Percentiles rank a stretch among this genome's conserved stretches.
phyloP scores from a whole-genome alignment of 1,284 basidiomycete genomes.

The Coniferiporia sulphurascens region DNA sequence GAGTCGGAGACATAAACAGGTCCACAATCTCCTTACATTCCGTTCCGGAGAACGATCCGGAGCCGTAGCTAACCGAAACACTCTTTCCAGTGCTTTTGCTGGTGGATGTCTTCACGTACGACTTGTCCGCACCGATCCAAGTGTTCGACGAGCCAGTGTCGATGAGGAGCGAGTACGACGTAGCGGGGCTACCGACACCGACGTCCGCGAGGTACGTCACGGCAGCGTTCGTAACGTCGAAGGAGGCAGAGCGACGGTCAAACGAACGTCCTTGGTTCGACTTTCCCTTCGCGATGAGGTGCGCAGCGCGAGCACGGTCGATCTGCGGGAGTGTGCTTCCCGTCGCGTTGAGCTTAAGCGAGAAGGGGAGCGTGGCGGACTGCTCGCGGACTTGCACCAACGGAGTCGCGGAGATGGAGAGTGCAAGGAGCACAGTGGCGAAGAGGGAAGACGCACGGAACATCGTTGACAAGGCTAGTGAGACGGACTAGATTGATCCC shows the following conservation, averaged over 20 bases:
- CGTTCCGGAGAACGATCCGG: slow-evolving; percentile 18
- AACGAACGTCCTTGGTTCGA: not conserved
- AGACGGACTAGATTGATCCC: not conserved
- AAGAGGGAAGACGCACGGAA: not conserved
- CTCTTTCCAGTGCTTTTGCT: slow-evolving; percentile 18
- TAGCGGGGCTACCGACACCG: slow-evolving; percentile 19
- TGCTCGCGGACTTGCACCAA: slow-evolving; percentile 5
- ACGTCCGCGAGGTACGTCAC: slow-evolving; percentile 17
- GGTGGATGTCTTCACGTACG: slow-evolving; percentile 18
- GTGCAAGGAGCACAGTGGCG: not conserved
- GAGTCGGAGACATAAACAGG: slow-evolving; percentile 2
- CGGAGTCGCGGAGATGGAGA: slow-evolving; percentile 1
- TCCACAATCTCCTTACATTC: slow-evolving; percentile 12
- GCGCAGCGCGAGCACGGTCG: slow-evolving; percentile 16
- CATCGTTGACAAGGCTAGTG: not conserved
- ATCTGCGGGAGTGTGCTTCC: slow-evolving; percentile 14
- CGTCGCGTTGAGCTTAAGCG: slow-evolving; percentile 4
- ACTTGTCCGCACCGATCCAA: slow-evolving; percentile 24
- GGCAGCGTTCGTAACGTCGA: slow-evolving; percentile 9
- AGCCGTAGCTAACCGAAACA: slow-evolving; percentile 18
- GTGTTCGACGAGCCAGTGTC: slow-evolving; percentile 23
- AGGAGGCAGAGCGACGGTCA: not conserved
- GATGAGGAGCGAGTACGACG: slow-evolving; percentile 15
- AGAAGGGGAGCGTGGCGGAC: slow-evolving; percentile 4
- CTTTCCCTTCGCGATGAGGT: not conserved